These are phyloP conservation scores for Exophiala sp. DNA, from an alignment of 2,329 filamentous ascomycete species.

Conservation along the genomic window DNA sequence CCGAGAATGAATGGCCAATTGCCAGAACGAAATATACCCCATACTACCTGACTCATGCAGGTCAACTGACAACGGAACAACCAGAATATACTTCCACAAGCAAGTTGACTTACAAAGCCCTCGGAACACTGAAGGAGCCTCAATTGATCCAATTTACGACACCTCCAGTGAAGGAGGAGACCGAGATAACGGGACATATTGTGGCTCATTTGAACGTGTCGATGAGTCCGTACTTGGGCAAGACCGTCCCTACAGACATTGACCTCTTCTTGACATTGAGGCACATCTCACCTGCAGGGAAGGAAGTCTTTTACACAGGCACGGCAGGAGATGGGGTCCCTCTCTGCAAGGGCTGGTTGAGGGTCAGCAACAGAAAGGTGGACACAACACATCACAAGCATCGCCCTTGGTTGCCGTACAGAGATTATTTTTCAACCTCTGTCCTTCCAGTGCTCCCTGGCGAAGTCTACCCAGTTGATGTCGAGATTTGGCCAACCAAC, in stretches of 20 bases:
- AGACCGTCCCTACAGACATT: conserved; percentile 42
- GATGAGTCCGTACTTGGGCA: conserved; percentile 33
- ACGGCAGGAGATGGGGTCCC: conserved; percentile 55
- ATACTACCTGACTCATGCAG: conserved; percentile 55
- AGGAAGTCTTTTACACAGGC: conserved; percentile 55
- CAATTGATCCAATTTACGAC: conserved; percentile 59
- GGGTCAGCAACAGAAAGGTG: conserved; percentile 50
- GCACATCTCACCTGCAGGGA: conserved; percentile 47
- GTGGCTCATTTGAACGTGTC: conserved; percentile 64
- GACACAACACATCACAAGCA: conserved; percentile 45
- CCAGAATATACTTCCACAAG: conserved; percentile 29
- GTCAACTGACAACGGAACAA: conserved; percentile 38
- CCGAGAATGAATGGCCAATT: conserved; percentile 65
- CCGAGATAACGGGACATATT: conserved; percentile 67
- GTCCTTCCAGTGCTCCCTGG: conserved; percentile 47
- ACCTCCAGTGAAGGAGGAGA: conserved; percentile 57
- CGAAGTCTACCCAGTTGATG: conserved; percentile 50
- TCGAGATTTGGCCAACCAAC: conserved; percentile 42
- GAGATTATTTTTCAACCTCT: conserved; percentile 51
- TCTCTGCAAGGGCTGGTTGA: conserved; percentile 54
- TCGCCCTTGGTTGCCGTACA: conserved; percentile 45
- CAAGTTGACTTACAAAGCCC: conserved; percentile 57
- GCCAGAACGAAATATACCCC: conserved; percentile 61
- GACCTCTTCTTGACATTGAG: conserved; percentile 57
- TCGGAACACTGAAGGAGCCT: conserved; percentile 55